A percentile compares a stretch with the other conserved stretches of the same genome.
Evolutionary conservation across 2,329 filamentous ascomycete genomes (phyloP).

Genomic region (Pseudogymnoascus sp.): DNA sequence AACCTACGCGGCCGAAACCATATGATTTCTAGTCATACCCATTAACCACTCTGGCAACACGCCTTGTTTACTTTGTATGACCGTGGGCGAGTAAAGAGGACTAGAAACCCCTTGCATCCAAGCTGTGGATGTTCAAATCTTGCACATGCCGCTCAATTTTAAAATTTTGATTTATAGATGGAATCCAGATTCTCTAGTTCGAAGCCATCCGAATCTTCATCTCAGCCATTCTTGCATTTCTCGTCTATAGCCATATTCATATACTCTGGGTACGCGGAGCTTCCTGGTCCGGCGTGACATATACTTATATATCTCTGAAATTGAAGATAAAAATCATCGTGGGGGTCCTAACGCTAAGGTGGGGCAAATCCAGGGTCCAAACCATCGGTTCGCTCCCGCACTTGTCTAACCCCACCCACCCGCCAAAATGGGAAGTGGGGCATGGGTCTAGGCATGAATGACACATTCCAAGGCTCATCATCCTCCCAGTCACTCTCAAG

Average conservation of each 20-base stretch:
- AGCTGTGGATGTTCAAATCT: no score
- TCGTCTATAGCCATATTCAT: neutral
- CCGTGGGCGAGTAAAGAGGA: no score
- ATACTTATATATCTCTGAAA: neutral
- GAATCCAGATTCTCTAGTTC: neutral
- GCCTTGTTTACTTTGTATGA: no score
- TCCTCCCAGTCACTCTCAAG: neutral
- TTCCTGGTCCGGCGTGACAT: neutral
- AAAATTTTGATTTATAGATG: no score
- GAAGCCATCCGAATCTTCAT: neutral
- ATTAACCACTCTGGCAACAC: no score
- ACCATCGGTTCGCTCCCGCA: neutral
- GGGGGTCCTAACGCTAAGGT: neutral
- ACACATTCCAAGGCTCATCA: neutral
- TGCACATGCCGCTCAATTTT: no score
- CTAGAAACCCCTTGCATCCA: no score
- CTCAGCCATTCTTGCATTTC: neutral
- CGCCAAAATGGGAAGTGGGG: neutral
- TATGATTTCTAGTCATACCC: no score
- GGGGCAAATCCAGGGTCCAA: neutral
- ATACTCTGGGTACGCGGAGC: neutral
- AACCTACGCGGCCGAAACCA: no score
- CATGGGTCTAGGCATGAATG: neutral
- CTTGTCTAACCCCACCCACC: neutral
- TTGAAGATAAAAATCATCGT: neutral